Evolutionary conservation across 306 rosid species (phyloP), one percentile per base, ranked within the genome.

Genomic region (Quercus gilva): DNA sequence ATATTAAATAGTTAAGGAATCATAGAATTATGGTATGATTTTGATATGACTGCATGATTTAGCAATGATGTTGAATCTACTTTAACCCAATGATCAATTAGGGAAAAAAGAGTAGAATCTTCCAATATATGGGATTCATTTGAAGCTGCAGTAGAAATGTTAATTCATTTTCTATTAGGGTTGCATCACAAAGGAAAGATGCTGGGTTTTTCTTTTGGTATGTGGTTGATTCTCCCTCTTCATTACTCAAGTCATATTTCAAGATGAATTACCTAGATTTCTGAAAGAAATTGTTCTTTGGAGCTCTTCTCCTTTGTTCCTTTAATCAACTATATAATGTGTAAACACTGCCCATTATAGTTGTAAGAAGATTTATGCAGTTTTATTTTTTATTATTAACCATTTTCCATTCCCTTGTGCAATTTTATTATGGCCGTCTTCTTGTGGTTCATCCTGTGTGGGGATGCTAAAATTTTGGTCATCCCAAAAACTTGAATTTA

Each of bases 21-120:
- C 45, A 35, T 7, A 59, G 41, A 60, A 76, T 55, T 60, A 31
- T 71, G 31, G 64, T 74, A 74, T 28, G 49, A 71, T 74, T 73
- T 73, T 14, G 65, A 23, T 77, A 72, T 68, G 56, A 41, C 51
- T 67, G 59, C 61, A 70, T 61, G 58, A 69, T 68, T 53, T 52
- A 5, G 49, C 37, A 75, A 51, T 21, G 25, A 26, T 28, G n/a
- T 72, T 25, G 35, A 51, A 72, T 51, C 14, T 49, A 49, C 61
- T 72, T 15, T 6, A 49, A 72, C 23, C 10, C 37, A 25, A 20
- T 25, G 75, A 51, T 72, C 58, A 20, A n/a, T 3, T 5, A 25
- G 23, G 4, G 52, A 72, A 79, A 26, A 76, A 51, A 74, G 21
- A 23, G 26, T 58, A 58, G 28, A 61, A 26, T 28, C 69, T 63